Conservation (phyloP, 768 basidiomycete genomes). For the Phylloporus scabripes region DNA sequence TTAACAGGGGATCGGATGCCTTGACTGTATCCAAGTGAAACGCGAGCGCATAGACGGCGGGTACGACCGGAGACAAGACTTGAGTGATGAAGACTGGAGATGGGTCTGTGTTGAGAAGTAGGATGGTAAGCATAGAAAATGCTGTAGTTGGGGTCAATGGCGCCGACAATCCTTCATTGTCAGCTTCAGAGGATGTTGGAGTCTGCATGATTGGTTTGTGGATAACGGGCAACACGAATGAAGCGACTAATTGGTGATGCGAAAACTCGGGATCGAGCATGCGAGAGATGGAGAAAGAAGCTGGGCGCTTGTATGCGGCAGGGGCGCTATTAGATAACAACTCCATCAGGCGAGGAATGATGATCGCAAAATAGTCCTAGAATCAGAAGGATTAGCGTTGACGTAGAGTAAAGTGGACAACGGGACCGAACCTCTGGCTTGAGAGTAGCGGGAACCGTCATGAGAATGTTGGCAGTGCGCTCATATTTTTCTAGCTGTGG, state of each 20-base stretch:
- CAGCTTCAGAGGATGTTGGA: not conserved
- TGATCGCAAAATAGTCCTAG: constrained; percentile 57
- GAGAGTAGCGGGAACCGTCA: constrained; percentile 54
- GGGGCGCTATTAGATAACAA: constrained; percentile 38
- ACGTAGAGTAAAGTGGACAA: not conserved
- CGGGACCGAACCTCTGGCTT: constrained; percentile 44
- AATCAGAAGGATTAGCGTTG: not conserved
- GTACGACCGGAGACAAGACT: constrained; percentile 63
- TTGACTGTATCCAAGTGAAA: constrained; percentile 49
- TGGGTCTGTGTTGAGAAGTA: constrained; percentile 75
- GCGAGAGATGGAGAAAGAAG: constrained; percentile 64
- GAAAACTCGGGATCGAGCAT: constrained; percentile 43
- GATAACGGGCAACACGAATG: constrained; percentile 42
- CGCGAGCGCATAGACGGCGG: constrained; percentile 60
- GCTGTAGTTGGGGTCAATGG: constrained; percentile 34
- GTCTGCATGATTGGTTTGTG: constrained; percentile 46
- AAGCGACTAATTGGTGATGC: constrained; percentile 15
- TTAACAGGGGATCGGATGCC: constrained; percentile 59
- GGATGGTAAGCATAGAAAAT: constrained; percentile 45
- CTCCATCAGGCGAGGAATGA: constrained; percentile 51
- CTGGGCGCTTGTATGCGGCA: constrained; percentile 49
- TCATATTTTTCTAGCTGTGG: constrained; percentile 66
- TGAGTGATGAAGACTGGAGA: constrained; percentile 60
- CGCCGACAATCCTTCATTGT: not conserved
- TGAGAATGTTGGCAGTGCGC: constrained; percentile 59